Conservation (phyloP, 495 filamentous ascomycete species). For the Clohesyomyces aquaticus region DNA sequence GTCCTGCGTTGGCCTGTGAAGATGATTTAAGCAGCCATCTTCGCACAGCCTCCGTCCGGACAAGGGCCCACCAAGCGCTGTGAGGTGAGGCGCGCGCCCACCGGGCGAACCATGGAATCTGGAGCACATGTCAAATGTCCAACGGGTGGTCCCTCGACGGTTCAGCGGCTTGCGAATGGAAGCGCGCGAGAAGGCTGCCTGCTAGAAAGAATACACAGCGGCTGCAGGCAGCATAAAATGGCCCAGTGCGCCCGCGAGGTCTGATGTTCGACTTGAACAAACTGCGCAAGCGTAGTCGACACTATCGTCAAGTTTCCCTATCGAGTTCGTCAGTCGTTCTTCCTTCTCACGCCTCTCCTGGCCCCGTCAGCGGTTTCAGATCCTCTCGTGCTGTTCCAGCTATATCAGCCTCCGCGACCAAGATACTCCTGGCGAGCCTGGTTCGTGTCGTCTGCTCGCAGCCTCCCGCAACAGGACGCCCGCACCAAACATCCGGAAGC, state of each 20-base stretch:
- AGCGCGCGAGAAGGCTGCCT: constrained; percentile 38
- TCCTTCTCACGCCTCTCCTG: neutral
- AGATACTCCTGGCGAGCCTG: neutral
- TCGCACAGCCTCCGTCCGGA: constrained; percentile 36
- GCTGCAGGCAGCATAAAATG: constrained; percentile 39
- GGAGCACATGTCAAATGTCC: constrained; percentile 10
- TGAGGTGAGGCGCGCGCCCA: constrained; percentile 37
- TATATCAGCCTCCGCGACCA: constrained; percentile 13
- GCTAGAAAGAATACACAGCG: constrained; percentile 31
- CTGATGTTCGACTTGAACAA: constrained; percentile 1
- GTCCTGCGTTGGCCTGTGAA: constrained; percentile 25
- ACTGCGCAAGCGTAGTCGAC: constrained; percentile 26
- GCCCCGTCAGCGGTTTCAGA: constrained; percentile 32
- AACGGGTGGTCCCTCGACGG: constrained; percentile 30
- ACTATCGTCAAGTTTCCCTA: constrained; percentile 5
- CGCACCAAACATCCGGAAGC: constrained; percentile 33
- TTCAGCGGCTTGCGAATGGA: constrained; percentile 26
- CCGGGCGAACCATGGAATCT: constrained; percentile 35
- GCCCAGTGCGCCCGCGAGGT: constrained; percentile 20
- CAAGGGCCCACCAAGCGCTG: constrained; percentile 39
- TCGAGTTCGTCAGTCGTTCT: constrained; percentile 20
- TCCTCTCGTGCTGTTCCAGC: constrained; percentile 9
- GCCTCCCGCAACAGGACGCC: constrained; percentile 30
- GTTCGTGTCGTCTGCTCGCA: constrained; percentile 24
- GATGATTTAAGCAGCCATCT: constrained; percentile 30